Evolutionary conservation across 208 protist species (phyloP).

Genomic region (Trypanosoma cruzi): DNA sequence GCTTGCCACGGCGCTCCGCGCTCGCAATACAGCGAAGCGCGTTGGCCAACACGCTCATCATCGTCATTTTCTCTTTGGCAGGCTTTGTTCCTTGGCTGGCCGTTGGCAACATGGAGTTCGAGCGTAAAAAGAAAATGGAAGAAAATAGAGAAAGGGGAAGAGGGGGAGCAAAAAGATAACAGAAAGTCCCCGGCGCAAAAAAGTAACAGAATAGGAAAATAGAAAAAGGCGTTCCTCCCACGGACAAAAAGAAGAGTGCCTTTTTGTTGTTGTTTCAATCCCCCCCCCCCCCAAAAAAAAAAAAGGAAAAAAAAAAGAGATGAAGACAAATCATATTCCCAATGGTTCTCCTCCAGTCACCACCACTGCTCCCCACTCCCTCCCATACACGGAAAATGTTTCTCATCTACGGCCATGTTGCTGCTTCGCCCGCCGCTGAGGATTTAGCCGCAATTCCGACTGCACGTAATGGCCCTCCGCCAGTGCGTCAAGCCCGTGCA

Average conservation of each 20-base stretch:
- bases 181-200: background rate
- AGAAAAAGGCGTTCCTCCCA: no score
- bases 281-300: background rate
- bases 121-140: background rate
- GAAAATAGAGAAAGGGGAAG: background rate
- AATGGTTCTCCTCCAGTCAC: background rate
- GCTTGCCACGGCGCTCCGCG: conserved; percentile 99
- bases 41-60: conserved; percentile 99
- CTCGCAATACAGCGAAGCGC: conserved; percentile 98
- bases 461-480: conserved; percentile 41
- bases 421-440: conserved; percentile 35
- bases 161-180: conserved; percentile 34
- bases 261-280: no score
- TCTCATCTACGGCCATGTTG: background rate
- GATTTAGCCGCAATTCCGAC: conserved; percentile 31
- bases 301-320: background rate
- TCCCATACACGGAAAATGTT: background rate
- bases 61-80: conserved; percentile 97
- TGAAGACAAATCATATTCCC: background rate
- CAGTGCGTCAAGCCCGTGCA: conserved; percentile 54
- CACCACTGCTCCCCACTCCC: background rate
- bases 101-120: background rate
- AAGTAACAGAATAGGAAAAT: no score
- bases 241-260: no score
- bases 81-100: conserved; percentile 19